phyloP scores from a whole-genome alignment of 257 asterid species.

The Nicotiana benthamiana region DNA sequence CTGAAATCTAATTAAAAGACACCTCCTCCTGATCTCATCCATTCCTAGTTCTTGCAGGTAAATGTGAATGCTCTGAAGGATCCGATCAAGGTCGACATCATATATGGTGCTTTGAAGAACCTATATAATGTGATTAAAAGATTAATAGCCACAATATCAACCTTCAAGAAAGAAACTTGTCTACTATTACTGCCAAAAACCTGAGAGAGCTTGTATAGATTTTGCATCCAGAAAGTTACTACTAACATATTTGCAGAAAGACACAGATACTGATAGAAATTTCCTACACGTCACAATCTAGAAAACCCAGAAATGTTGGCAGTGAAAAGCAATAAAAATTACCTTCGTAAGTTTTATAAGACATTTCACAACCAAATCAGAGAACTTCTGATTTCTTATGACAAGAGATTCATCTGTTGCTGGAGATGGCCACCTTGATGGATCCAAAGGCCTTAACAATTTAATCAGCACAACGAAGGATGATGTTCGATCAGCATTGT shows the following conservation, averaged over 20 bases:
- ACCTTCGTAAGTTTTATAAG: constrained; percentile 98
- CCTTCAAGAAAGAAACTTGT: neutral
- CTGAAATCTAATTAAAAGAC: neutral
- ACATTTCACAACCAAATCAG: constrained; percentile 97
- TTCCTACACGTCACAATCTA: neutral
- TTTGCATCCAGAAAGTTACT: neutral
- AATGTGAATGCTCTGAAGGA: constrained; percentile 93
- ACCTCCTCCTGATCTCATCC: constrained; percentile 98
- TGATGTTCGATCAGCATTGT: constrained; percentile 93
- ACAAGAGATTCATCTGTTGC: constrained; percentile 64
- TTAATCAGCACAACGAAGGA: constrained; percentile 89
- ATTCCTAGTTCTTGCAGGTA: constrained; percentile 94
- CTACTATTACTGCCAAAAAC: neutral
- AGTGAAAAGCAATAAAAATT: constrained; percentile 4
- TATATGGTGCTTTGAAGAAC: constrained; percentile 90
- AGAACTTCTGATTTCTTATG: constrained; percentile 85
- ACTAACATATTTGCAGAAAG: neutral
- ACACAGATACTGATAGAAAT: neutral
- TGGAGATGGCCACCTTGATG: constrained; percentile 96
- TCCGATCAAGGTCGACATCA: constrained; percentile 90
- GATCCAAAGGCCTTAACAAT: constrained; percentile 88
- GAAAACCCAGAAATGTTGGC: neutral
- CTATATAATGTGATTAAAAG: constrained; percentile 30
- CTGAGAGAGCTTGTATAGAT: neutral
- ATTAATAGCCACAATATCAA: neutral